phyloP scores from a whole-genome alignment of 805 yeast genomes.

The Nakazawaea peltata region DNA sequence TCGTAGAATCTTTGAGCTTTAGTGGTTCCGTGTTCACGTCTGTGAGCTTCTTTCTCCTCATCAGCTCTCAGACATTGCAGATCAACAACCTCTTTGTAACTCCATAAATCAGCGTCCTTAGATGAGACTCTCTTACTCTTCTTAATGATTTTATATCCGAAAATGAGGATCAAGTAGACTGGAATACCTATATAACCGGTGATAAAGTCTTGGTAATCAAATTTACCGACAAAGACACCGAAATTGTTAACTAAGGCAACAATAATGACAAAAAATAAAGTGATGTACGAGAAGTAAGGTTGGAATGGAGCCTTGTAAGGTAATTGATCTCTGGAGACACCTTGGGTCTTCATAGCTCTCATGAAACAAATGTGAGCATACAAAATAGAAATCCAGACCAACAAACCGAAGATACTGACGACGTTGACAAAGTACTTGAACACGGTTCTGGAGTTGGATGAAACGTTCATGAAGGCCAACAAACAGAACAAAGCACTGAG shows the following conservation, averaged over 20 bases:
- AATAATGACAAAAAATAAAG: slow-evolving; percentile 26
- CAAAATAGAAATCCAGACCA: slow-evolving; percentile 68
- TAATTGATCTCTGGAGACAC: slow-evolving; percentile 30
- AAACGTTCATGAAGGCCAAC: slow-evolving; percentile 36
- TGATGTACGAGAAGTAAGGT: slow-evolving; percentile 36
- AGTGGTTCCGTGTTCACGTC: neutral
- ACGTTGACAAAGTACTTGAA: slow-evolving; percentile 34
- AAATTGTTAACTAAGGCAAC: slow-evolving; percentile 33
- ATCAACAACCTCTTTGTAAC: slow-evolving; percentile 48
- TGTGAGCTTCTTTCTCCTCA: slow-evolving; percentile 11
- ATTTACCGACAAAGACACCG: slow-evolving; percentile 36
- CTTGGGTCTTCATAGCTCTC: slow-evolving; percentile 36
- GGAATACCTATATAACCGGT: slow-evolving; percentile 64
- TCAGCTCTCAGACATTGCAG: slow-evolving; percentile 24
- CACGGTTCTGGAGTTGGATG: slow-evolving; percentile 26
- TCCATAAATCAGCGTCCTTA: slow-evolving; percentile 51
- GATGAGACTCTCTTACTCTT: slow-evolving; percentile 43
- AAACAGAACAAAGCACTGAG: slow-evolving; percentile 30
- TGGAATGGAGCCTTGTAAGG: slow-evolving; percentile 35
- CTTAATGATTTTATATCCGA: slow-evolving; percentile 50
- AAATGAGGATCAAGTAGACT: slow-evolving; percentile 41
- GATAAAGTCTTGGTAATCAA: slow-evolving; percentile 49
- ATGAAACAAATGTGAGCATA: slow-evolving; percentile 38
- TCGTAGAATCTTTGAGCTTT: neutral
- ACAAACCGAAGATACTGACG: slow-evolving; percentile 57